Base-by-base conservation (phyloP, 768 basidiomycete genomes). In the Clitopilus hobsonii region DNA sequence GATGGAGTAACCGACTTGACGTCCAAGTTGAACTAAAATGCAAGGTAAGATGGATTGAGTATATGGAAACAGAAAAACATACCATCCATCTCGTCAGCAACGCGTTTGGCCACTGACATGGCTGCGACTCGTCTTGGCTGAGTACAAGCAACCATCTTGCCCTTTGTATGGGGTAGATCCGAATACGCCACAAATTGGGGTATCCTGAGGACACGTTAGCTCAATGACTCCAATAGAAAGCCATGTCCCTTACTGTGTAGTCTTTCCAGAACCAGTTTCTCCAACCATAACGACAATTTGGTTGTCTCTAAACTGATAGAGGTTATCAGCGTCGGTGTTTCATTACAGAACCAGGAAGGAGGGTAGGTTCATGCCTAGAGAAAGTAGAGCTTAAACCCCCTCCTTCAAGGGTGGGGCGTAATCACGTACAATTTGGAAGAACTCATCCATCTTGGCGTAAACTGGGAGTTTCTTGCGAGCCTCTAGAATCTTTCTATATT, bases 1-100 rank as follows among this genome's bases (percentile, higher is more conserved):
- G 64, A 98, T 98, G 3, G 92, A 93, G 71, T 99, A 99, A 54
- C 96, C 96, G 58, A 98, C 96, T 59, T 98, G 88, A 63, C 91
- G 87, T 27, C 96, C 96, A 1, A 99, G 86, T 69, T 86, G 80
- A 4, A 99, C 94, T 94, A 60, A 5, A 58, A 36, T 13, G 20
- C 1, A 8, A 13, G 29, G 26, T 20, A 18, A n/a, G 7, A 27
- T 23, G 54, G n/a, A 51, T 49, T 51, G 20, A 18, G 23, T 25
- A 1, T 18, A 52, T 24, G 14, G 26, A 28, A 28, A 26, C 10
- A 26, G 7, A 18, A 58, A 54, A 16, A 72, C 91, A 63, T 61
- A 93, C 93, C 92, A 68, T 98, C 96, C 94, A 98, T 95, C 71
- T 98, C 96, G 65, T 98, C 96, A 4, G 96, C 94, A 1, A 99